These are phyloP conservation scores for Morella rubra DNA, from an alignment of 306 rosid species.

Conservation along the genomic window DNA sequence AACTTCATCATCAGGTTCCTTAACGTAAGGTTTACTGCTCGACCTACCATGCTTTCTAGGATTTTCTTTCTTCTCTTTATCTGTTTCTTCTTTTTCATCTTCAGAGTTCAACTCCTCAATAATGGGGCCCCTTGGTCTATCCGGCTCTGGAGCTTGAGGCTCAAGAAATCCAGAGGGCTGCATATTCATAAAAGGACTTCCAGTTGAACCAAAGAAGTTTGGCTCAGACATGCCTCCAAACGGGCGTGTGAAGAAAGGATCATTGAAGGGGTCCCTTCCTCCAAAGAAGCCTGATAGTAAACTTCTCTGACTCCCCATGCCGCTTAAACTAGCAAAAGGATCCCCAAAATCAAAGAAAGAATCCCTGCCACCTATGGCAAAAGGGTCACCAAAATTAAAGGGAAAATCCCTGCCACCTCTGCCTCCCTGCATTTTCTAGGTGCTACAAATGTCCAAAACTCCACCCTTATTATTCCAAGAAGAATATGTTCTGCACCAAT, in stretches of 20 bases:
- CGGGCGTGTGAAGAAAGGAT: slow-evolving; percentile 77
- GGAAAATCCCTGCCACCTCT: slow-evolving; percentile 59
- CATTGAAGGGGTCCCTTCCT: slow-evolving; percentile 75
- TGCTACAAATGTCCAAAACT: slow-evolving; percentile 24
- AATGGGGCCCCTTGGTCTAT: slow-evolving; percentile 54
- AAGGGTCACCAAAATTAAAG: slow-evolving; percentile 51
- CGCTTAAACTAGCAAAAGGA: slow-evolving; percentile 35
- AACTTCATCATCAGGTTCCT: slow-evolving; percentile 59
- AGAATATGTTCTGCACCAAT: not conserved
- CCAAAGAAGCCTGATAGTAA: slow-evolving; percentile 55
- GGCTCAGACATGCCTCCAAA: slow-evolving; percentile 65
- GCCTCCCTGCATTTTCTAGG: slow-evolving; percentile 56
- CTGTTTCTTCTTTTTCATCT: slow-evolving; percentile 53
- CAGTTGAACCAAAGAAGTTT: slow-evolving; percentile 44
- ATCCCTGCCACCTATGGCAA: slow-evolving; percentile 58
- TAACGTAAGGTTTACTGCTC: slow-evolving; percentile 40
- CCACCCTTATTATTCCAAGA: not conserved
- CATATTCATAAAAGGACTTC: slow-evolving; percentile 46
- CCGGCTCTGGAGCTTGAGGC: slow-evolving; percentile 53
- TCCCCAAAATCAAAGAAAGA: slow-evolving; percentile 56
- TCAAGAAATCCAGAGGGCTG: slow-evolving; percentile 54
- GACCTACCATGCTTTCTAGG: slow-evolving; percentile 62
- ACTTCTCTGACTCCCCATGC: slow-evolving; percentile 58
- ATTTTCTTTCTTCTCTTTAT: slow-evolving; percentile 44
- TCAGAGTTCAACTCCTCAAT: slow-evolving; percentile 84